Evolutionary conservation across 176 grass and related monocot species (phyloP), one percentile per base, ranked within the genome.

Genomic region (Avena sativa): DNA sequence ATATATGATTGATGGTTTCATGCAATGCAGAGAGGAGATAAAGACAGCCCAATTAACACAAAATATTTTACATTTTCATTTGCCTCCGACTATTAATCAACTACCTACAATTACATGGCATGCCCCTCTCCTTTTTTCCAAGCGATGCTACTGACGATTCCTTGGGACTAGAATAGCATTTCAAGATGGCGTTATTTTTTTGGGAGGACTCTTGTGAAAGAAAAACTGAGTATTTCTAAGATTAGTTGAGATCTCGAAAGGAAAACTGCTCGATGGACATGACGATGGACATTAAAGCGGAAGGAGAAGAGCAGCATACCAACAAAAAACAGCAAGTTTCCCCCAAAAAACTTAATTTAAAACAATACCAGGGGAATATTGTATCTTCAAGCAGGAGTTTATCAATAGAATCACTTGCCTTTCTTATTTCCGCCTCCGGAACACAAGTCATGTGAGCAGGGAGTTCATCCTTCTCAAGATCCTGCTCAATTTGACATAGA

Each of bases 381-480:
- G 73, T 9, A 53, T 76, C 49, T 53, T 28, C 15, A 78, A 62
- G 65, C 21, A 82, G 63, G 9, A 71, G 44, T 56, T 76, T 19
- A 49, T 85, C 47, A 46, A 10, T 30, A 25, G 11, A 82, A 76
- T 12, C 36, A 32, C 44, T 21, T 74, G 93, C 95, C 89, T 83
- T 95, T 92, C 85, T 95, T 75, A 98, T 98, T 87, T 98, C 95
- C 30, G 87, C 74, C 86, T 89, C 89, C 13, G 95, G 85, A 65
- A 98, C 93, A 84, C 93, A 93, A 8, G 85, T 89, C 95, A 98
- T 95, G 69, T 95, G 87, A 68, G 91, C 87, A 82, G 95, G 93
- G 83, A 95, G 93, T 85, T 98, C 93, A 76, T 98, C 95, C 86
- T 89, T 95, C 63, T 98, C 93, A 69, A 62, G 66, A 79, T 98